These are phyloP conservation scores for Hemisphaericaspora subhashii DNA, from an alignment of 1,139 yeast species.

Conservation along the genomic window DNA sequence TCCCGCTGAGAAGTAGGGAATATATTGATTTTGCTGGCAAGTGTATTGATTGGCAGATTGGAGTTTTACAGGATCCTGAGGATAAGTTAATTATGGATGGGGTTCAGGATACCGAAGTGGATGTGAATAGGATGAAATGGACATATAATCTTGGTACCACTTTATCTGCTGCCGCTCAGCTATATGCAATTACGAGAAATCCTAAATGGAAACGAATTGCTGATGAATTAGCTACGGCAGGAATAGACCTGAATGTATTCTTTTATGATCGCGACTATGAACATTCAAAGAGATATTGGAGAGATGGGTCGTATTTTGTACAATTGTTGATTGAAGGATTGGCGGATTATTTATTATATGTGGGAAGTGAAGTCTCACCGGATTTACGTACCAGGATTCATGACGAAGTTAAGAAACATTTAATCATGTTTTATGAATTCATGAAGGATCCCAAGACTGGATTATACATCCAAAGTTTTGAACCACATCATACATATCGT, in stretches of 20 bases:
- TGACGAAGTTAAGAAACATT: constrained; percentile 49
- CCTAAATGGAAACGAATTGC: constrained; percentile 58
- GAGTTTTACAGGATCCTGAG: constrained; percentile 49
- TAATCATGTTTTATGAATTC: constrained; percentile 56
- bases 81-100: constrained; percentile 68
- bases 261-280: constrained; percentile 68
- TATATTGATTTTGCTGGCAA: constrained; percentile 55
- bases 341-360: constrained; percentile 59
- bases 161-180: constrained; percentile 52
- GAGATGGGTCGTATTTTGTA: constrained; percentile 63
- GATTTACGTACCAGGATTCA: constrained; percentile 37
- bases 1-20: constrained; percentile 44
- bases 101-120: constrained; percentile 48
- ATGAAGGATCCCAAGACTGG: constrained; percentile 61
- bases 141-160: constrained; percentile 74
- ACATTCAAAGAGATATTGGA: constrained; percentile 58
- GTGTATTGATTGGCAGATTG: constrained; percentile 57
- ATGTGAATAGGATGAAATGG: constrained; percentile 56
- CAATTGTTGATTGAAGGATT: constrained; percentile 68
- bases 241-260: constrained; percentile 54
- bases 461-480: constrained; percentile 60
- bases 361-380: constrained; percentile 47
- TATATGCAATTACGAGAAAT: constrained; percentile 55
- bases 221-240: constrained; percentile 59
- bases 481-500: constrained; percentile 55